Percentiles rank a stretch among this genome's conserved stretches.
Evolutionary conservation across 169 alveolate genomes (phyloP).

Genomic region (Besnoitia besnoiti): DNA sequence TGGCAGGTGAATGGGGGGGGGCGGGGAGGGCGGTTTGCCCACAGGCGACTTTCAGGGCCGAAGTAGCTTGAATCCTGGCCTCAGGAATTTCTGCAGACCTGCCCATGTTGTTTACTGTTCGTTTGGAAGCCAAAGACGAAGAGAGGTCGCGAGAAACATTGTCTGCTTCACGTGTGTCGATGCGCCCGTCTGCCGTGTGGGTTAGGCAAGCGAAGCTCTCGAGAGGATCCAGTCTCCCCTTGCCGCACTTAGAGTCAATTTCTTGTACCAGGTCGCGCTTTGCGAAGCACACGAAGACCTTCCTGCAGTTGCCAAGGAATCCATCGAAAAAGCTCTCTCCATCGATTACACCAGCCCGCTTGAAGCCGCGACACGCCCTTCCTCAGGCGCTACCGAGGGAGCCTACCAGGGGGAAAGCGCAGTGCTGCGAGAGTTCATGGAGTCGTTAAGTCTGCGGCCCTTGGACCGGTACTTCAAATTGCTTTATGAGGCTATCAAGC

Average conservation of each 20-base stretch:
- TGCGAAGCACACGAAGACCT: conserved; percentile 12
- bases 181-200: too few species aligned
- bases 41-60: too few species aligned
- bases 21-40: too few species aligned
- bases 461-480: background rate
- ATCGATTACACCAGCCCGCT: background rate
- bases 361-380: background rate
- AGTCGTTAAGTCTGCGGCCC: background rate
- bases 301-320: conserved; percentile 18
- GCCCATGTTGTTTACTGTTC: too few species aligned
- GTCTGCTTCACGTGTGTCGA: too few species aligned
- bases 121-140: too few species aligned
- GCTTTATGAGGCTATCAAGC: conserved; percentile 13
- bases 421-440: background rate
- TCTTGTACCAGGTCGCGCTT: conserved; percentile 15
- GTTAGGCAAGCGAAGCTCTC: conserved; percentile 30
- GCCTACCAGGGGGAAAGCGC: background rate
- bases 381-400: background rate
- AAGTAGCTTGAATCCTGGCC: too few species aligned
- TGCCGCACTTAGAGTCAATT: background rate
- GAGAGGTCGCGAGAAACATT: too few species aligned
- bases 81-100: too few species aligned
- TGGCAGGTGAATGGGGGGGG: too few species aligned
- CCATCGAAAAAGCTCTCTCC: background rate
- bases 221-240: conserved; percentile 27